Percentiles rank a stretch among this genome's conserved stretches.
Conservation (phyloP, 352 stramenopile species). For the Globisporangium lucens region DNA sequence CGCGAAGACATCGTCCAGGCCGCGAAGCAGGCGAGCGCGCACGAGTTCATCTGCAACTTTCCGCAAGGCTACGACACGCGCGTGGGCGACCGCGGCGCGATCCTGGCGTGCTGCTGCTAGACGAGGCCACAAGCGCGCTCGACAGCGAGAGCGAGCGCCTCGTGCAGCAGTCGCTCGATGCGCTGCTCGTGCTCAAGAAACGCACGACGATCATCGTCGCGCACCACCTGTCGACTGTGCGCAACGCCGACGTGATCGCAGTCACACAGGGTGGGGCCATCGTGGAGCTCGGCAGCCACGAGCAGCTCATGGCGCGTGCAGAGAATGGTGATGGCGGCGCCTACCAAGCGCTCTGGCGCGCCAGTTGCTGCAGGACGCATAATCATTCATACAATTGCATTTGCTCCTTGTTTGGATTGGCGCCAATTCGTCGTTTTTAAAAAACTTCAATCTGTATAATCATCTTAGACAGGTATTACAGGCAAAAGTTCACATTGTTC, state of each 20-base stretch:
- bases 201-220: constrained; percentile 74
- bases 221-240: background rate
- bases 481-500: no score
- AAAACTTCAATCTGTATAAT: no score
- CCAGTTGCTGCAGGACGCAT: background rate
- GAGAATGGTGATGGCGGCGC: no score
- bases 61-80: constrained; percentile 83
- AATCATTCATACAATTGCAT: no score
- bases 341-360: background rate
- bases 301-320: background rate
- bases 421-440: no score
- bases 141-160: constrained; percentile 38
- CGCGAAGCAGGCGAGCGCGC: constrained; percentile 32
- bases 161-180: constrained; percentile 63
- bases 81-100: constrained; percentile 91
- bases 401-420: no score
- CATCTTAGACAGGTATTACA: no score
- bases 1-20: constrained; percentile 22
- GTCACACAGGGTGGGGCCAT: background rate
- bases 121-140: constrained; percentile 5
- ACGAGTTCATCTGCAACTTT: constrained; percentile 73
- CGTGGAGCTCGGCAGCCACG: background rate
- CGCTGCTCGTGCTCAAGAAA: constrained; percentile 66
- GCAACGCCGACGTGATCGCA: background rate
- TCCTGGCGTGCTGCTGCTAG: constrained; percentile 78